phyloP scores from a whole-genome alignment of 2,329 filamentous ascomycete species.

The Exophiala viscosa region DNA sequence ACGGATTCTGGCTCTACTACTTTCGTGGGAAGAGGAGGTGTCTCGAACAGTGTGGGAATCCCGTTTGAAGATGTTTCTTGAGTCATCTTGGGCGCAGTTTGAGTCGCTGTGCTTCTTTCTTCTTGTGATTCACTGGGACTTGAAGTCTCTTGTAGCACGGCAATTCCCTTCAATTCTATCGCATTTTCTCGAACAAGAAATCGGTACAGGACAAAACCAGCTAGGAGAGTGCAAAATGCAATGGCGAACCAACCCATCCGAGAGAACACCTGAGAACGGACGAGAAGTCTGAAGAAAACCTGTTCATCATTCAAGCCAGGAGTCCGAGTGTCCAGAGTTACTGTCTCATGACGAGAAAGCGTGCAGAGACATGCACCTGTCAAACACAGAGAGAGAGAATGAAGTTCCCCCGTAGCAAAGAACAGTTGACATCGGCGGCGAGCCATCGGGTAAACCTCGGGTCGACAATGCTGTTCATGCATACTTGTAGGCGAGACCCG shows the following conservation, averaged over 20 bases:
- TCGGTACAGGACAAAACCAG: constrained; percentile 22
- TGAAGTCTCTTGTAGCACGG: too few relatives aligned
- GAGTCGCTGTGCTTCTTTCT: not conserved
- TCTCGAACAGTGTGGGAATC: too few relatives aligned
- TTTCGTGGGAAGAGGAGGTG: not conserved
- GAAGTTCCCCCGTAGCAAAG: not conserved
- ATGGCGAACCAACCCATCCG: constrained; percentile 24
- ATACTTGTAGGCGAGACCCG: too few relatives aligned
- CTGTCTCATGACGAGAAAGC: too few relatives aligned
- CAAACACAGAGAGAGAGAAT: not conserved
- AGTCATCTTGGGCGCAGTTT: not conserved
- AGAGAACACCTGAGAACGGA: not conserved
- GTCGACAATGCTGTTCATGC: not conserved
- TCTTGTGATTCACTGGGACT: too few relatives aligned
- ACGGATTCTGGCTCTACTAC: not conserved
- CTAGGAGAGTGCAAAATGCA: constrained; percentile 19
- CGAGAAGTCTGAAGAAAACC: not conserved
- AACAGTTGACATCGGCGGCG: not conserved
- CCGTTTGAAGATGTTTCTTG: not conserved
- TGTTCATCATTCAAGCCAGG: too few relatives aligned
- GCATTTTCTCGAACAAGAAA: constrained; percentile 7
- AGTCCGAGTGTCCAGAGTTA: too few relatives aligned
- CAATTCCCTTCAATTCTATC: not conserved
- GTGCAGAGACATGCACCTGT: not conserved
- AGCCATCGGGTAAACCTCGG: not conserved